Base-by-base conservation (phyloP, 345 rosid species). In the Populus simonii region DNA sequence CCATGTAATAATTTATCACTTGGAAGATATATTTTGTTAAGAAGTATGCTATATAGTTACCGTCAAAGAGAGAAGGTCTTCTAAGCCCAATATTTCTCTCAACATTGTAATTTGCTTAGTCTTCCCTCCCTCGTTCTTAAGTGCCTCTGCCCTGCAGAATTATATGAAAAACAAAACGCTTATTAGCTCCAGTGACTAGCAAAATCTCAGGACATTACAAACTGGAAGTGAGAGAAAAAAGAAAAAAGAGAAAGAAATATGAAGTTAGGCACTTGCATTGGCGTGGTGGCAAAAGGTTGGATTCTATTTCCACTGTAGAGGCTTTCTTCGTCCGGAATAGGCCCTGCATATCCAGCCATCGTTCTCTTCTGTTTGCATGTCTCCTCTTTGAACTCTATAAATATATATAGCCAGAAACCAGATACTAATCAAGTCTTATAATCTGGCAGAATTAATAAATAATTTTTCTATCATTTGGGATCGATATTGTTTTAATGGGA, bases 51-150 rank as follows among this genome's bases (percentile, higher is more conserved):
- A 8, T 41, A 10, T 16, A 67, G 61, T 66, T 27, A 80, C 83
- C 25, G 38, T 63, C 7, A 71, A 66, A 18, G 83, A 80, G 36
- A 38, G 22, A 23, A 80, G 72, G 20, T 75, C 83, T n/a, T 80
- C 45, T n/a, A 75, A 62, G 16, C 83, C 83, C 75, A 80, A 51
- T 29, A 65, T 23, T 16, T 38, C 27, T 8, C 33, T 51, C 25
- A 38, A 49, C 1, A 25, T 25, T 10, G 47, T 51, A 65, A 35
- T 51, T 33, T 55, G 67, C 15, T 45, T 33, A 33, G 35, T 45
- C 57, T 70, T 31, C 53, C 73, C 62, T 13, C 7, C 29, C 33
- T 22, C 71, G 55, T 17, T 23, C 22, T 66, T 62, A 27, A 23
- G 18, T 15, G 43, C 0, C 27, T 47, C 51, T 62, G 47, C 38